These are phyloP conservation scores for Phaffia tasmanica DNA, from an alignment of 768 basidiomycete genomes.

Conservation along the genomic window DNA sequence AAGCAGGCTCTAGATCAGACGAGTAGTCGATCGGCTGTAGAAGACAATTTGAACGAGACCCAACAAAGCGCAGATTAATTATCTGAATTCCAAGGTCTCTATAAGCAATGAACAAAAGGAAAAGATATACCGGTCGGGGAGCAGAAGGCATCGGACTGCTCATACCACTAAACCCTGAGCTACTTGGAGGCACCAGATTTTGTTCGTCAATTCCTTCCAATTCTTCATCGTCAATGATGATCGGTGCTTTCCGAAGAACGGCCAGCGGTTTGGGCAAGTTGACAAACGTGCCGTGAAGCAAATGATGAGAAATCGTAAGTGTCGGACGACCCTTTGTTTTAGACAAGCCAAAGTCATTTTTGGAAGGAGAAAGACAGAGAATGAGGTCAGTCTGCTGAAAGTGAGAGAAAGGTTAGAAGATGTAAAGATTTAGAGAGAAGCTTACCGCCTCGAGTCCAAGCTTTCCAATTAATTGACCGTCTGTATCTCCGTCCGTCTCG, in stretches of 20 bases:
- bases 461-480: constrained; percentile 67
- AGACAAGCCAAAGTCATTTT: neutral
- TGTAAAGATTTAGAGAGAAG: neutral
- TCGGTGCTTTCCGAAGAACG: constrained; percentile 44
- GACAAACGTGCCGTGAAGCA: constrained; percentile 76
- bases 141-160: constrained; percentile 4
- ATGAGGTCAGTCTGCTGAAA: neutral
- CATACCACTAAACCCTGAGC: constrained; percentile 10
- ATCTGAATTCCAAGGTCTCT: constrained; percentile 2
- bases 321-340: constrained; percentile 57
- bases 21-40: constrained; percentile 21
- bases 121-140: neutral
- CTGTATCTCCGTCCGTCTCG: constrained; percentile 54
- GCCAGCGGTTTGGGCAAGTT: constrained; percentile 69
- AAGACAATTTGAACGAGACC: neutral
- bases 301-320: constrained; percentile 72
- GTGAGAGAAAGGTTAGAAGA: neutral
- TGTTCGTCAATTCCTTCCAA: constrained; percentile 25
- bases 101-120: neutral
- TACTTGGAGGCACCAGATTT: constrained; percentile 32
- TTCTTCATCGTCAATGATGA: constrained; percentile 12
- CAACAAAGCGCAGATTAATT: neutral
- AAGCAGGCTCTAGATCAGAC: constrained; percentile 21
- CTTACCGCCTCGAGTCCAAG: constrained; percentile 50
- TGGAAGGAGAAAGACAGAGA: neutral